Conservation (phyloP, 768 basidiomycete species). For the Fomitopsis serialis region DNA sequence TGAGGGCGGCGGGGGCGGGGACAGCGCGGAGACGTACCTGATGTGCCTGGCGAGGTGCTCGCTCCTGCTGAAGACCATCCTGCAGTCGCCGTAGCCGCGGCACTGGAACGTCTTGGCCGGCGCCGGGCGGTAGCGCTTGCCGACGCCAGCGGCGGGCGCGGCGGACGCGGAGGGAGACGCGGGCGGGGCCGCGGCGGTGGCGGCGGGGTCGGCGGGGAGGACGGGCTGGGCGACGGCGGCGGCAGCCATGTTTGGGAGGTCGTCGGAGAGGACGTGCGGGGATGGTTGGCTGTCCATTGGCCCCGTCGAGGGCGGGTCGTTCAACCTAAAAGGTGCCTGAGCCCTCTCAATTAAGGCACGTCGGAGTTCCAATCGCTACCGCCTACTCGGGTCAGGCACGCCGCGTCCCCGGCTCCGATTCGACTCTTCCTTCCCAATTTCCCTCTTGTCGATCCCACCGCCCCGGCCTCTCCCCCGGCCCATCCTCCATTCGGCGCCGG, state of each 20-base stretch:
- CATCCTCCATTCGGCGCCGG: no score
- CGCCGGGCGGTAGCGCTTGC: conserved; percentile 69
- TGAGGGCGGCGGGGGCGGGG: conserved; percentile 11
- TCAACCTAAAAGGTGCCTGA: conserved; percentile 22
- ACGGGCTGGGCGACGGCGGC: conserved; percentile 17
- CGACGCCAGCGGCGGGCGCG: conserved; percentile 8
- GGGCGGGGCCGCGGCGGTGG: conserved; percentile 9
- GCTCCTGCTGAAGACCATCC: conserved; percentile 93
- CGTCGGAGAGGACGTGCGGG: conserved; percentile 7
- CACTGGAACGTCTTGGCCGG: conserved; percentile 95
- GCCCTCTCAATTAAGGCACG: conserved; percentile 20
- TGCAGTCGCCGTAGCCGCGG: conserved; percentile 89
- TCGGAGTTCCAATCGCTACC: conserved; percentile 12
- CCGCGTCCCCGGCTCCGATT: conserved; percentile 18
- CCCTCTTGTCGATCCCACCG: background rate
- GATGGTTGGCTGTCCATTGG: conserved; percentile 18
- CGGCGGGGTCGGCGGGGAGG: conserved; percentile 7
- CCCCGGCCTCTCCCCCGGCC: no score
- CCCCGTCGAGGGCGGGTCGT: conserved; percentile 8
- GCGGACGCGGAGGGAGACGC: conserved; percentile 9
- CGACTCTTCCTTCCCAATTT: background rate
- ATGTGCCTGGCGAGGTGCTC: conserved; percentile 96
- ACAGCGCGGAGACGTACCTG: conserved; percentile 51
- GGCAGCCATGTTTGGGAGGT: conserved; percentile 20
- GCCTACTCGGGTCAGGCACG: conserved; percentile 15